A percentile compares a stretch with the other conserved stretches of the same genome.
These are phyloP conservation scores for Dentipellis sp. DNA, from an alignment of 768 basidiomycete genomes.

Conservation along the genomic window DNA sequence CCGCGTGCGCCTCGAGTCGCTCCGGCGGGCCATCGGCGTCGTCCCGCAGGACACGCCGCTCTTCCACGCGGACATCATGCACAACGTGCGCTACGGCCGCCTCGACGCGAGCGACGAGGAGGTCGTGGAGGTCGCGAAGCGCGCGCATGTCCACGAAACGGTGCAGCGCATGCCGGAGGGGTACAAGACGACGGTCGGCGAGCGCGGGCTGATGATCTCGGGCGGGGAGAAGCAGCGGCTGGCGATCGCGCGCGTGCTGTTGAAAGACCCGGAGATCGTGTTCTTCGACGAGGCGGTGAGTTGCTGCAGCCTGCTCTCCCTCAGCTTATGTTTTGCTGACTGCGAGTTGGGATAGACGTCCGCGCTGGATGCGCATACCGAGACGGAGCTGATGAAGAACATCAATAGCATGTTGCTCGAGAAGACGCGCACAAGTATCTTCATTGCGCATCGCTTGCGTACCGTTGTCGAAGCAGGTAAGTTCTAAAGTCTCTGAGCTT, in stretches of 20 bases:
- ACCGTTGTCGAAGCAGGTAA: slow-evolving; percentile 86
- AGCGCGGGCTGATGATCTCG: slow-evolving; percentile 95
- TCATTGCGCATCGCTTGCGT: slow-evolving; percentile 89
- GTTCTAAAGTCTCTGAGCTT: slow-evolving; percentile 12
- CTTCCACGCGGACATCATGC: slow-evolving; percentile 92
- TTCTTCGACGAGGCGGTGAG: slow-evolving; percentile 98
- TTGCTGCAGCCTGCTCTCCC: slow-evolving; percentile 4
- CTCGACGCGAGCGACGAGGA: slow-evolving; percentile 84
- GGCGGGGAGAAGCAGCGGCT: slow-evolving; percentile 98
- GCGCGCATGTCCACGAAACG: slow-evolving; percentile 82
- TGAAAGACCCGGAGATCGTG: slow-evolving; percentile 92
- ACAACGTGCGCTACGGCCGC: slow-evolving; percentile 91
- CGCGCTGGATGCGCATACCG: slow-evolving; percentile 91
- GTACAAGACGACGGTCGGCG: slow-evolving; percentile 88
- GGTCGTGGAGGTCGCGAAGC: slow-evolving; percentile 72
- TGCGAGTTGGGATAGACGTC: slow-evolving; percentile 56
- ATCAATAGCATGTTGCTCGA: slow-evolving; percentile 73
- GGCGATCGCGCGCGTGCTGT: slow-evolving; percentile 84
- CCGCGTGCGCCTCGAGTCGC: slow-evolving; percentile 57
- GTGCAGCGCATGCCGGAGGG: slow-evolving; percentile 76
- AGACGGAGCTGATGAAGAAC: slow-evolving; percentile 90
- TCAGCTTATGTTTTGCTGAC: not conserved
- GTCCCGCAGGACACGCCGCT: slow-evolving; percentile 98
- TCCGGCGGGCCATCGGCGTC: slow-evolving; percentile 76
- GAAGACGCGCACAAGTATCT: slow-evolving; percentile 84